Percentiles rank a stretch among this genome's conserved stretches.
Evolutionary conservation across 2,329 filamentous ascomycete species (phyloP).

Genomic region (Hymenoscyphus salicellus): DNA sequence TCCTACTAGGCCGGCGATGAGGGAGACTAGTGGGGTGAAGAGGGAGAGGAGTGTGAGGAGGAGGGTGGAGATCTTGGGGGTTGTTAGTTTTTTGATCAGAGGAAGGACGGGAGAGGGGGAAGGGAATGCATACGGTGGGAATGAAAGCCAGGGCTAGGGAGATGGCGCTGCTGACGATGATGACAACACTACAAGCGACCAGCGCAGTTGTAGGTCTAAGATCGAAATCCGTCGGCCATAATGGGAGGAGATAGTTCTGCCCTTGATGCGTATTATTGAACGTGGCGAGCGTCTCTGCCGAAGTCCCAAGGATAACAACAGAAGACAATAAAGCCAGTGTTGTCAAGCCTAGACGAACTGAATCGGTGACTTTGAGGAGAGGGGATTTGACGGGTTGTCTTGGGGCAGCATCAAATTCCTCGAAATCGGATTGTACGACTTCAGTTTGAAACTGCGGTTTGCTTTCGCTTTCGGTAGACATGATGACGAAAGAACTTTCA

Average conservation of each 20-base stretch:
- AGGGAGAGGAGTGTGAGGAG: constrained; percentile 31
- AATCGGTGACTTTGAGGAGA: constrained; percentile 38
- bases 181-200: constrained; percentile 50
- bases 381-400: constrained; percentile 12
- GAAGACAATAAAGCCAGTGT: constrained; percentile 50
- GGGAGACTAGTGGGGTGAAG: constrained; percentile 42
- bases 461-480: constrained; percentile 17
- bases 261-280: constrained; percentile 53
- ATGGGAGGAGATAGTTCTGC: constrained; percentile 47
- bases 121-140: constrained; percentile 45
- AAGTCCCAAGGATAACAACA: constrained; percentile 52
- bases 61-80: constrained; percentile 40
- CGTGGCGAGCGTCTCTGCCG: constrained; percentile 52
- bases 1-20: constrained; percentile 49
- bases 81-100: too few relatives aligned
- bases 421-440: constrained; percentile 23
- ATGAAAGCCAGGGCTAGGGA: constrained; percentile 51
- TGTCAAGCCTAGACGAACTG: constrained; percentile 47
- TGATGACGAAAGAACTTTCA: constrained; percentile 4
- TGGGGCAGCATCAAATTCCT: constrained; percentile 25
- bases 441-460: constrained; percentile 24
- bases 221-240: constrained; percentile 59
- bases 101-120: background rate
- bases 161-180: constrained; percentile 47
- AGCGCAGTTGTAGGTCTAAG: constrained; percentile 55